Conservation (phyloP, 345 rosid species). For the Camelina sativa region DNA sequence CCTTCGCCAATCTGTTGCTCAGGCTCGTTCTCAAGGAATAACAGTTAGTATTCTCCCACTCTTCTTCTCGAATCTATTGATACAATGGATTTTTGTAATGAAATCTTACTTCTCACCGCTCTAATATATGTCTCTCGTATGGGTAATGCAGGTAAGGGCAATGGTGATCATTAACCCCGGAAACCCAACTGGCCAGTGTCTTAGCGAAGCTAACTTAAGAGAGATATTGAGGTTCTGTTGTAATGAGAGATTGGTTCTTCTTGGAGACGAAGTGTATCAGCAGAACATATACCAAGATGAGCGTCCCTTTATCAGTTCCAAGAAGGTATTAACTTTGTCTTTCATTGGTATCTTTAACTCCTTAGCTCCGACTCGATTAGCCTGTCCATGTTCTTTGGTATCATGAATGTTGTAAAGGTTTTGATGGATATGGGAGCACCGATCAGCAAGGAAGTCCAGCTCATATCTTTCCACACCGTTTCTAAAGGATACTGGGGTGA, state of each 20-base stretch:
- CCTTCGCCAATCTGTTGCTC: constrained; percentile 72
- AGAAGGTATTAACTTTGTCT: constrained; percentile 58
- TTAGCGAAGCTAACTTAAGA: constrained; percentile 82
- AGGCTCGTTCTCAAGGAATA: constrained; percentile 79
- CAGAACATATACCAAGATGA: constrained; percentile 96
- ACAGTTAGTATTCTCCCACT: constrained; percentile 51
- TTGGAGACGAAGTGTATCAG: constrained; percentile 99
- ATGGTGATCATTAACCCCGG: constrained; percentile 98
- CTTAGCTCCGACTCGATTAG: neutral
- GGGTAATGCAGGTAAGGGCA: constrained; percentile 71
- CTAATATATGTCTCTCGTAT: neutral
- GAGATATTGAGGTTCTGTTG: constrained; percentile 81
- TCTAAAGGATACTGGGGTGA: constrained; percentile 99
- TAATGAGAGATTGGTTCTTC: constrained; percentile 77
- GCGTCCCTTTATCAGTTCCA: constrained; percentile 90
- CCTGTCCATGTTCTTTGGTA: neutral
- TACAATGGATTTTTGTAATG: neutral
- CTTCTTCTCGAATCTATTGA: neutral
- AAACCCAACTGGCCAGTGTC: constrained; percentile 97
- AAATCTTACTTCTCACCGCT: neutral
- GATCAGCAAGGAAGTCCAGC: constrained; percentile 86
- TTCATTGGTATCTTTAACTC: neutral
- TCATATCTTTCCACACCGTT: constrained; percentile 92
- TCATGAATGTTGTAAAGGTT: constrained; percentile 50
- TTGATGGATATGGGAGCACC: constrained; percentile 93